Conservation (phyloP, 164 flowering plant species). For the Tetracentron sinense region DNA sequence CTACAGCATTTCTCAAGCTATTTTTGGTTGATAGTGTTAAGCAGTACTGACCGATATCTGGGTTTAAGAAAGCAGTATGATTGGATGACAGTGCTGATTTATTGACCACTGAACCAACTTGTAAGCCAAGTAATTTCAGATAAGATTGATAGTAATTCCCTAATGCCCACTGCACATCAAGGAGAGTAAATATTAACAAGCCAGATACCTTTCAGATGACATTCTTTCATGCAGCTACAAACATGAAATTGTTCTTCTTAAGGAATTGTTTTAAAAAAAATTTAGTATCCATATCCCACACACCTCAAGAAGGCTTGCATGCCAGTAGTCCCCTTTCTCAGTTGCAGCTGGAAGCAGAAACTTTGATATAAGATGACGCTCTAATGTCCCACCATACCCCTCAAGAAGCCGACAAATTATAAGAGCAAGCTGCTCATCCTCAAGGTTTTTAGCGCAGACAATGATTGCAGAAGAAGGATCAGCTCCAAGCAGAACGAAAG, state of each 20-base stretch:
- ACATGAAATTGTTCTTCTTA: background rate
- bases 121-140: conserved; percentile 46
- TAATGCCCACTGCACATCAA: conserved; percentile 71
- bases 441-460: conserved; percentile 83
- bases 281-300: conserved; percentile 4
- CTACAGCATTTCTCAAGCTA: conserved; percentile 71
- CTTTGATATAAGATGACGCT: conserved; percentile 59
- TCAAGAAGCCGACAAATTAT: conserved; percentile 87
- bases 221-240: conserved; percentile 1
- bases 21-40: conserved; percentile 51
- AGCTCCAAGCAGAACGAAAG: conserved; percentile 96
- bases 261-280: too few relatives aligned
- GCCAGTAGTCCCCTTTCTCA: conserved; percentile 81
- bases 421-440: conserved; percentile 97
- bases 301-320: conserved; percentile 82
- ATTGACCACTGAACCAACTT: conserved; percentile 19
- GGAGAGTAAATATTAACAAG: conserved; percentile 9
- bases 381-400: conserved; percentile 66
- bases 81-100: conserved; percentile 28
- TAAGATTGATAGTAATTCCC: conserved; percentile 72
- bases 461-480: conserved; percentile 80
- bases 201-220: conserved; percentile 2
- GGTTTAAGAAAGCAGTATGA: conserved; percentile 53
- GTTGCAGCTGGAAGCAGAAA: conserved; percentile 70
- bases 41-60: conserved; percentile 78